Conservation (phyloP, 345 rosid species). For the Ceriops zippeliana region DNA sequence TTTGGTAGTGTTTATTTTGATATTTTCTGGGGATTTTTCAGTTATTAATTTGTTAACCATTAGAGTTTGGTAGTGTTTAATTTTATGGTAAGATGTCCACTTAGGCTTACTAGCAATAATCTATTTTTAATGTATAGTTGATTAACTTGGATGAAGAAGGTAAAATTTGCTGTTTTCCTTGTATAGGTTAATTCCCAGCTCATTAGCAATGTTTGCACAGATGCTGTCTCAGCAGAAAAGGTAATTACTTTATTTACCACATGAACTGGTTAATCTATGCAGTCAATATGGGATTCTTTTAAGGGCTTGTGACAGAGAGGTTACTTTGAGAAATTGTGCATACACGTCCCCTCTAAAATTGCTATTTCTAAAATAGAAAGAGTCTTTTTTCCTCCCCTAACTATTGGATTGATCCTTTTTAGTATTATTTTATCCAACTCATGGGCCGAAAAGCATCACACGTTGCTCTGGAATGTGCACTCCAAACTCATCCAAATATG, state of each 20-base stretch:
- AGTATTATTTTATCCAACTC: slow-evolving; percentile 96
- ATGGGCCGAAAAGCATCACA: slow-evolving; percentile 98
- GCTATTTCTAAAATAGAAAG: too few relatives aligned
- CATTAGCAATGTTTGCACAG: slow-evolving; percentile 94
- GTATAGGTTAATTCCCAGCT: slow-evolving; percentile 94
- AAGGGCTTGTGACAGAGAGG: slow-evolving; percentile 4
- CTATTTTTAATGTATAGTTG: background rate
- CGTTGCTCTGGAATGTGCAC: slow-evolving; percentile 96
- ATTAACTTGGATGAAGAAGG: background rate
- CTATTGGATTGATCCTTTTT: slow-evolving; percentile 15
- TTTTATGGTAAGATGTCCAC: background rate
- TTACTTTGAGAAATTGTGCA: background rate
- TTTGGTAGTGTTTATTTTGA: background rate
- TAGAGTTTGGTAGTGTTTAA: background rate
- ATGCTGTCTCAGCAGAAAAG: slow-evolving; percentile 99
- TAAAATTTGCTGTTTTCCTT: slow-evolving; percentile 3
- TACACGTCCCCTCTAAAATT: too few relatives aligned
- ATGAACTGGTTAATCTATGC: background rate
- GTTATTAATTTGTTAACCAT: too few relatives aligned
- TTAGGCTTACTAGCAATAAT: background rate
- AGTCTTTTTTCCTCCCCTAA: background rate
- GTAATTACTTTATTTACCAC: slow-evolving; percentile 25
- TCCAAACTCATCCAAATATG: slow-evolving; percentile 98
- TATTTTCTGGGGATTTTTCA: too few relatives aligned
- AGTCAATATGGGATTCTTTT: slow-evolving; percentile 1